Evolutionary conservation across 1,139 yeast genomes (phyloP).

Genomic region (Pichia cactophila): DNA sequence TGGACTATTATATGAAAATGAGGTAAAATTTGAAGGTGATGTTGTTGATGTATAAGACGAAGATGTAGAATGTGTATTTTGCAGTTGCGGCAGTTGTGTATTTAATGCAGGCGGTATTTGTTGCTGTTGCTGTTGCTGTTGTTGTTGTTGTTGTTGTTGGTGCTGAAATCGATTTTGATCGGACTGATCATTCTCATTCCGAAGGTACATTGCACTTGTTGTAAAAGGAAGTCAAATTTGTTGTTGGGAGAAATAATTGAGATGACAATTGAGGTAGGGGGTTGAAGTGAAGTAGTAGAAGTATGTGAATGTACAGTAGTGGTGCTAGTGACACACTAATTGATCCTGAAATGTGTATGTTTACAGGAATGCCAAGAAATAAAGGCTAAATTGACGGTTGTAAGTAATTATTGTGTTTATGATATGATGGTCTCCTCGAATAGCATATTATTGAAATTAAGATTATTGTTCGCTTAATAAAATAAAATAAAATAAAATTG

Average conservation of each 20-base stretch:
- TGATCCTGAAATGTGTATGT: background rate
- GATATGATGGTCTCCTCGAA: background rate
- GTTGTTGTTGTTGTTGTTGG: slow-evolving; percentile 5
- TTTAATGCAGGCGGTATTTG: background rate
- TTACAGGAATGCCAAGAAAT: too few relatives aligned
- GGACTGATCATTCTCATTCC: background rate
- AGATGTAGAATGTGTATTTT: slow-evolving; percentile 14
- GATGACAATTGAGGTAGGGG: background rate
- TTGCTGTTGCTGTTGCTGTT: slow-evolving; percentile 6
- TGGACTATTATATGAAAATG: slow-evolving; percentile 22
- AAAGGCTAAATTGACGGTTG: background rate
- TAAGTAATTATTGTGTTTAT: background rate
- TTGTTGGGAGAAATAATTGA: background rate
- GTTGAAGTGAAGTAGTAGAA: background rate
- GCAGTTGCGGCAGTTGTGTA: background rate
- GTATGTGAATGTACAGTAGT: too few relatives aligned
- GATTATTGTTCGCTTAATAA: background rate
- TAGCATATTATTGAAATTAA: background rate
- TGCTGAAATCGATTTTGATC: background rate
- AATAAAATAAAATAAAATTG: too few relatives aligned
- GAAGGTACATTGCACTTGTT: background rate
- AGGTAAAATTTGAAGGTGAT: slow-evolving; percentile 29
- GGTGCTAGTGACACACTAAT: too few relatives aligned
- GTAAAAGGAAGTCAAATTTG: background rate
- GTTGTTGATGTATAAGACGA: slow-evolving; percentile 25